A percentile compares a stretch with the other conserved stretches of the same genome.
Evolutionary conservation across 2,329 filamentous ascomycete species (phyloP).

Genomic region (Calycina herbarum): DNA sequence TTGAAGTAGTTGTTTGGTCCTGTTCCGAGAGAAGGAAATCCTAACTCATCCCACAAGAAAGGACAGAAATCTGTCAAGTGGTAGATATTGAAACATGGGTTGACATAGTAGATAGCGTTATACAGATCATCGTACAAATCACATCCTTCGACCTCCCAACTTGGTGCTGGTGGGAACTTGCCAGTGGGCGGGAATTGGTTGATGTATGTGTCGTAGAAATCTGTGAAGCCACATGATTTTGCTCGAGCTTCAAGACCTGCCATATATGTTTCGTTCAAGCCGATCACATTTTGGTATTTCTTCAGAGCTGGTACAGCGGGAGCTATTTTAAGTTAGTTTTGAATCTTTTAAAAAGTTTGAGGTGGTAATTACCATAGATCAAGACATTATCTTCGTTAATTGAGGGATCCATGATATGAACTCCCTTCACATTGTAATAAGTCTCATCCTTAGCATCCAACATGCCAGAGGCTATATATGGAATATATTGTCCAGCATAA

Average conservation of each 20-base stretch:
- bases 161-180: slow-evolving; percentile 46
- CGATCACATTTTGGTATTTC: slow-evolving; percentile 51
- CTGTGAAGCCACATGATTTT: slow-evolving; percentile 52
- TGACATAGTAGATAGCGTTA: slow-evolving; percentile 51
- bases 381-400: slow-evolving; percentile 41
- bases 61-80: slow-evolving; percentile 53
- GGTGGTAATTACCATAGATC: slow-evolving; percentile 19
- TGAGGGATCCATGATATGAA: slow-evolving; percentile 62
- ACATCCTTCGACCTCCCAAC: slow-evolving; percentile 24
- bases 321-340: slow-evolving; percentile 22
- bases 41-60: slow-evolving; percentile 32
- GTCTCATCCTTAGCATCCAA: slow-evolving; percentile 49
- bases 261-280: slow-evolving; percentile 52
- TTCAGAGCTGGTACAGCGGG: slow-evolving; percentile 51
- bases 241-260: slow-evolving; percentile 45
- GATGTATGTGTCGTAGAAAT: slow-evolving; percentile 48
- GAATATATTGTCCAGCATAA: slow-evolving; percentile 52
- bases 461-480: slow-evolving; percentile 52
- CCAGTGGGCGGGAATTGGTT: slow-evolving; percentile 58
- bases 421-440: slow-evolving; percentile 59
- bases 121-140: slow-evolving; percentile 43
- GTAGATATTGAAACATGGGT: slow-evolving; percentile 65
- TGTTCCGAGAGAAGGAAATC: slow-evolving; percentile 48
- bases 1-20: slow-evolving; percentile 63
- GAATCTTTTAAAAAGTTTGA: background rate